phyloP scores from a whole-genome alignment of 345 rosid species.

The Barbarea vulgaris region DNA sequence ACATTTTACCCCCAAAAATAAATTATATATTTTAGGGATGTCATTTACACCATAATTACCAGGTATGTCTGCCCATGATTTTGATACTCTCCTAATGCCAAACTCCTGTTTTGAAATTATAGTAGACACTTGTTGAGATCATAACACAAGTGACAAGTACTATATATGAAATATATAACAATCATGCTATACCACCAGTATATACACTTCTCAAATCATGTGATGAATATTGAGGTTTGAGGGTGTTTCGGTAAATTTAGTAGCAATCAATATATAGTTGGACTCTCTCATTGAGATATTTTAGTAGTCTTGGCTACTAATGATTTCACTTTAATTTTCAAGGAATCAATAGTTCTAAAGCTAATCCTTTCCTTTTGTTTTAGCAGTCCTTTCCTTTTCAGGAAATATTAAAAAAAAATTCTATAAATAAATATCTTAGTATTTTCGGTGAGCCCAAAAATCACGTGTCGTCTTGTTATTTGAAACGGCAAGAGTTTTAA shows the following conservation, averaged over 20 bases:
- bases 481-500: conserved; percentile 34
- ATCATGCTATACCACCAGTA: background rate
- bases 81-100: background rate
- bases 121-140: background rate
- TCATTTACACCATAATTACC: too few species aligned
- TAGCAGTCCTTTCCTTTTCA: conserved; percentile 33
- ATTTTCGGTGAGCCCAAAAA: conserved; percentile 2
- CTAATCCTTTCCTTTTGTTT: conserved; percentile 5
- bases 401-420: conserved; percentile 4
- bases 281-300: conserved; percentile 15
- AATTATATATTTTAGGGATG: too few species aligned
- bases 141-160: too few species aligned
- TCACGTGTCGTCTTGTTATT: conserved; percentile 12
- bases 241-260: background rate
- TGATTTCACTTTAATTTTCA: background rate
- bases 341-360: conserved; percentile 2
- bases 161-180: background rate
- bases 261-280: background rate
- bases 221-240: background rate
- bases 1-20: too few species aligned
- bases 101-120: background rate
- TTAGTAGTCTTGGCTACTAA: conserved; percentile 14
- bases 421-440: conserved; percentile 14
- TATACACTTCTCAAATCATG: background rate
- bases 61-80: too few species aligned